Evolutionary conservation across 768 basidiomycete species (phyloP).

Genomic region (Podaxis mareebaensis): DNA sequence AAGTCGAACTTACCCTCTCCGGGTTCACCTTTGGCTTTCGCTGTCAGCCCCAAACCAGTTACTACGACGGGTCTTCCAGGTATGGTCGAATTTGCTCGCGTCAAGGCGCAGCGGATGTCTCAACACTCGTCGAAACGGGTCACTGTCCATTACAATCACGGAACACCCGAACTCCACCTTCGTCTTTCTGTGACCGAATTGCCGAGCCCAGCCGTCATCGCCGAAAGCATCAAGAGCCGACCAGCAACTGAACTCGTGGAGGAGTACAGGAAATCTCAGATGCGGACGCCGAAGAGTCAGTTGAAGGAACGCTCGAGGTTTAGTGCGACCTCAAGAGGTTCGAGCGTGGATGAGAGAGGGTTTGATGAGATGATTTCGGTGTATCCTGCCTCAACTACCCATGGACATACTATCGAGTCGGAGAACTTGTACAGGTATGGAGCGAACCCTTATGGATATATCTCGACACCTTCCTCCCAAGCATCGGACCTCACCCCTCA

Average conservation of each 20-base stretch:
- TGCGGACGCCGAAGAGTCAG: conserved; percentile 7
- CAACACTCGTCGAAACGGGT: conserved; percentile 40
- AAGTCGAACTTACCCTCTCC: not conserved
- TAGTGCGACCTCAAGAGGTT: conserved; percentile 1
- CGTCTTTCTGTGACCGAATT: conserved; percentile 54
- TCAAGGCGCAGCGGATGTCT: conserved; percentile 15
- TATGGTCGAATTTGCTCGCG: conserved; percentile 13
- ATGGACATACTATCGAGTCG: conserved; percentile 1
- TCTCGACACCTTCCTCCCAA: not conserved
- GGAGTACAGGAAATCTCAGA: conserved; percentile 16
- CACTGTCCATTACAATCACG: conserved; percentile 46
- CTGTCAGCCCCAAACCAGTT: not conserved
- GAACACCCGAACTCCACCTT: conserved; percentile 52
- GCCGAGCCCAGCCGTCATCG: conserved; percentile 34
- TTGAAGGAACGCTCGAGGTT: conserved; percentile 10
- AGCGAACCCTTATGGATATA: not conserved
- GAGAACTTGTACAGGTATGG: not conserved
- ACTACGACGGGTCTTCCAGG: conserved; percentile 10
- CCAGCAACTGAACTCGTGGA: conserved; percentile 18
- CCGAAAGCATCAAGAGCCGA: conserved; percentile 27
- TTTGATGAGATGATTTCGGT: not conserved
- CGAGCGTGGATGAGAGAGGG: not conserved
- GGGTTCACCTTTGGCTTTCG: not conserved
- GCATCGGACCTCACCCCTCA: not conserved
- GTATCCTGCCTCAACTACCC: not conserved